Evolutionary conservation across 805 yeast genomes (phyloP), one percentile per base, ranked within the genome.

Genomic region (Barnettozyma populi): DNA sequence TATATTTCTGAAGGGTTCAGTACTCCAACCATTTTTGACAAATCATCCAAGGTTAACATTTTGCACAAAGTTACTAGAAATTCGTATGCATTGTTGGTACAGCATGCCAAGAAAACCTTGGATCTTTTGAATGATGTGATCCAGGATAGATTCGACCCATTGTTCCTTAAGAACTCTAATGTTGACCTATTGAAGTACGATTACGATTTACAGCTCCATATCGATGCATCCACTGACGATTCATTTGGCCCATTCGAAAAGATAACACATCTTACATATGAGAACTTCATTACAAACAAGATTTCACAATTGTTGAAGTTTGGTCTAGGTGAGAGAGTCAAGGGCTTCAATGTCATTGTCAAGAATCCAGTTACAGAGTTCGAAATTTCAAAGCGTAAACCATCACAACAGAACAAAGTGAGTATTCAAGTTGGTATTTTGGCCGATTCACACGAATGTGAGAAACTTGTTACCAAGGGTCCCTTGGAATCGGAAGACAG

Each of bases 381-480:
- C 52, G 67, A 69, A 11, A 62, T 64, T 27, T 58, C 66, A 40
- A 83, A 76, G 60, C 71, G 92, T 57, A 82, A 80, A 59, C 77
- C 84, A 1, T 55, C 67, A 1, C 57, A 60, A 19, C 57, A 57
- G 44, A 41, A 44, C 52, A 47, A 62, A 58, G 50, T 62, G 57
- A 60, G 62, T 2, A 60, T 78, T 39, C 70, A 69, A 25, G 64
- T 92, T 31, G 95, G 96, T 1, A 59, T 92, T 10, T 68, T 78
- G 39, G 72, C 89, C 11, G 80, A 90, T 59, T 72, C 94, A 6
- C 77, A 74, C 7, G 88, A 84, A 59, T 73, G 84, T 51, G 97
- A 90, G 56, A 86, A 83, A 65, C 68, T 87, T 40, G 88, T 94
- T 1, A 87, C 95, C 1, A 87, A 81, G 59, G 97, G 97, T 2